Evolutionary conservation across 257 asterid species (phyloP).

Genomic region (Solanum habrochaites): DNA sequence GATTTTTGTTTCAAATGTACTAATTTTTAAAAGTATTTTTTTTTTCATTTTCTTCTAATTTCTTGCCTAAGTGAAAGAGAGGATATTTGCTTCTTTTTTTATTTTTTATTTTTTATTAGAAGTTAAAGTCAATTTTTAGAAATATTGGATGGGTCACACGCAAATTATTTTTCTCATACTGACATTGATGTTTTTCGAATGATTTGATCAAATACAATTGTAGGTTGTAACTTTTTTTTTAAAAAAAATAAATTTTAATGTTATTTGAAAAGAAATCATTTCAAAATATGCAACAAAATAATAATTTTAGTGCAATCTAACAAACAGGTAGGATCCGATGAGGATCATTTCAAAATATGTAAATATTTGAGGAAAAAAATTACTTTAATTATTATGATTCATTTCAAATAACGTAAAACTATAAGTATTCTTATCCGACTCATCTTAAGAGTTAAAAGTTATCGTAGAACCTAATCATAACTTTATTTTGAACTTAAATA

Average conservation of each 20-base stretch:
- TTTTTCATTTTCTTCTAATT: background rate
- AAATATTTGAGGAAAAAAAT: background rate
- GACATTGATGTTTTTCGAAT: background rate
- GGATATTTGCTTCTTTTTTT: background rate
- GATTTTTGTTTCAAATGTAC: background rate
- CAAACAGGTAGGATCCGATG: background rate
- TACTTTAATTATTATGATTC: background rate
- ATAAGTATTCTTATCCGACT: background rate
- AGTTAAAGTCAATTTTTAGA: background rate
- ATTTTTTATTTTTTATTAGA: background rate
- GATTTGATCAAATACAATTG: background rate
- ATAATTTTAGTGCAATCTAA: background rate
- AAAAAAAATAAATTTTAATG: background rate
- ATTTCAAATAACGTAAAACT: background rate
- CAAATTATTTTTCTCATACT: background rate
- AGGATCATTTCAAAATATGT: background rate
- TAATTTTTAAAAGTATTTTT: background rate
- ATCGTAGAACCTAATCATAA: no score
- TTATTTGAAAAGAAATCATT: background rate
- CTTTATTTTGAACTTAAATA: no score
- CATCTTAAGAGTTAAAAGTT: background rate
- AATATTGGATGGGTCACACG: background rate
- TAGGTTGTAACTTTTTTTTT: background rate
- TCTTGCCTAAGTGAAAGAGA: background rate
- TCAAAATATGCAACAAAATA: background rate